phyloP scores from a whole-genome alignment of 805 yeast species.

The Candida vartiovaarae region DNA sequence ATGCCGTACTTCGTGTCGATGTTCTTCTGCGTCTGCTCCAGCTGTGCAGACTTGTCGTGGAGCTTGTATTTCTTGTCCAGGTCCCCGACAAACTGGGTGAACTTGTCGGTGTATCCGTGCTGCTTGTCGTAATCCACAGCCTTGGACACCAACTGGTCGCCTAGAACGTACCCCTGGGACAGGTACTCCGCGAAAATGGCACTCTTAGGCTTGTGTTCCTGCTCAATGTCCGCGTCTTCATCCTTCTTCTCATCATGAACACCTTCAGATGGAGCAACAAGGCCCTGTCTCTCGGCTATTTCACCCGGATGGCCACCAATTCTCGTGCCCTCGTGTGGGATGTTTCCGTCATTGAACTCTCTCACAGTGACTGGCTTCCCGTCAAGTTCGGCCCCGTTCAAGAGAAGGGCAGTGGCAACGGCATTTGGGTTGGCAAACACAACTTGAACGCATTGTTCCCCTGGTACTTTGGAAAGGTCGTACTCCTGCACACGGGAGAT shows the following conservation, averaged over 20 bases:
- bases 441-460: slow-evolving; percentile 30
- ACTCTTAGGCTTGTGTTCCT: slow-evolving; percentile 72
- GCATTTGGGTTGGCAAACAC: slow-evolving; percentile 54
- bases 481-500: slow-evolving; percentile 24
- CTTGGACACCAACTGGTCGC: slow-evolving; percentile 52
- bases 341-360: slow-evolving; percentile 21
- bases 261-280: slow-evolving; percentile 6
- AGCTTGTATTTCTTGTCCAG: slow-evolving; percentile 59
- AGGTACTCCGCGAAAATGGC: slow-evolving; percentile 71
- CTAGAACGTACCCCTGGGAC: slow-evolving; percentile 62
- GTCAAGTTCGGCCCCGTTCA: slow-evolving; percentile 69
- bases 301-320: slow-evolving; percentile 5
- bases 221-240: slow-evolving; percentile 41
- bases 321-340: slow-evolving; percentile 16
- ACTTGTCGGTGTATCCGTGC: slow-evolving; percentile 52
- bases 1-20: slow-evolving; percentile 37
- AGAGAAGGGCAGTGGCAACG: slow-evolving; percentile 58
- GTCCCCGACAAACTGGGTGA: slow-evolving; percentile 45
- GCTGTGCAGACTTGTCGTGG: slow-evolving; percentile 28
- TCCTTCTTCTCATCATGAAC: background rate
- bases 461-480: slow-evolving; percentile 3
- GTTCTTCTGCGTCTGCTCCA: slow-evolving; percentile 32
- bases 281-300: slow-evolving; percentile 4
- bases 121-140: slow-evolving; percentile 60
- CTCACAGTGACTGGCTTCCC: slow-evolving; percentile 45